A percentile compares a stretch with the other conserved stretches of the same genome.
Conservation (phyloP, 2,329 filamentous ascomycete genomes). For the Pseudogymnoascus sp. region DNA sequence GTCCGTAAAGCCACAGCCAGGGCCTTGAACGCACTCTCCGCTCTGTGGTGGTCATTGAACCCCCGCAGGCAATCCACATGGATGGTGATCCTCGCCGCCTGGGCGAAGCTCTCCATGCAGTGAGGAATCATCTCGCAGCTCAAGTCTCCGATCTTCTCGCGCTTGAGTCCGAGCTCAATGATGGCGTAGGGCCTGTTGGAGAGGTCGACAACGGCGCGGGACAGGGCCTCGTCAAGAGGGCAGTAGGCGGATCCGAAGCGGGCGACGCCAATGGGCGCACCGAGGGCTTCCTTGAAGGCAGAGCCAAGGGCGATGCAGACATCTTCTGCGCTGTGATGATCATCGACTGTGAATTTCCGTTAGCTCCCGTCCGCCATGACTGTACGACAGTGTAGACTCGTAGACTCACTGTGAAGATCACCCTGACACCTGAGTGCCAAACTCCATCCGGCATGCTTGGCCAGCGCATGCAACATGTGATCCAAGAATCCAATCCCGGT, state of each 20-base stretch:
- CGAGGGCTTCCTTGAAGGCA: conserved; percentile 75
- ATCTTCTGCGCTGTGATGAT: conserved; percentile 97
- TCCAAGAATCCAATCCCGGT: conserved; percentile 97
- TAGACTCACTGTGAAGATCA: conserved; percentile 73
- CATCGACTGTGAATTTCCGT: conserved; percentile 59
- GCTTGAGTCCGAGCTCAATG: conserved; percentile 72
- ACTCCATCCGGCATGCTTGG: conserved; percentile 95
- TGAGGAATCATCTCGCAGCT: conserved; percentile 97
- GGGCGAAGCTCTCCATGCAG: conserved; percentile 88
- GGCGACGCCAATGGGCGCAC: conserved; percentile 69
- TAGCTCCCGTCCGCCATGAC: neutral
- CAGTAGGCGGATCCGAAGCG: conserved; percentile 89
- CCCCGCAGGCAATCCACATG: conserved; percentile 90
- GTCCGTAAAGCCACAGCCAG: conserved; percentile 75
- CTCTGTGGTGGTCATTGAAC: conserved; percentile 90
- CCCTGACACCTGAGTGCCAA: conserved; percentile 74
- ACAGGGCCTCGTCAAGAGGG: conserved; percentile 90
- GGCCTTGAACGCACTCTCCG: conserved; percentile 96
- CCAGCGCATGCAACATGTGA: conserved; percentile 95
- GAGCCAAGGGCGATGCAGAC: conserved; percentile 82
- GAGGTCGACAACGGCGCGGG: conserved; percentile 87
- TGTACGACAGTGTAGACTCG: neutral
- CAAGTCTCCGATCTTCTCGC: conserved; percentile 90
- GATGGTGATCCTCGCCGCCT: conserved; percentile 82
- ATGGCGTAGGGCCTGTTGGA: conserved; percentile 86